phyloP scores from a whole-genome alignment of 1,284 basidiomycete species.

The Stereum hirsutum region DNA sequence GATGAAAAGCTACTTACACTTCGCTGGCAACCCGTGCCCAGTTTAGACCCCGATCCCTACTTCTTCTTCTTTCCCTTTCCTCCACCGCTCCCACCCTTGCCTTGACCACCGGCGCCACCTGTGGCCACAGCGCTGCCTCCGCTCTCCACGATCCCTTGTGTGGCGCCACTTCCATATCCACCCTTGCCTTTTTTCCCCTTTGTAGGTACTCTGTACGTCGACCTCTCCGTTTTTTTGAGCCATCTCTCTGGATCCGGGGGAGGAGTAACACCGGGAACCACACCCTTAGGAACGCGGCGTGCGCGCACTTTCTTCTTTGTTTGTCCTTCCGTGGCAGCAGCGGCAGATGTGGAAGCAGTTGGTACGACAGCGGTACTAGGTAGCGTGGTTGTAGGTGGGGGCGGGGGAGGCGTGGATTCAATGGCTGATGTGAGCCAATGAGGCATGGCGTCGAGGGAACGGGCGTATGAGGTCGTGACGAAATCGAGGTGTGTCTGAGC shows the following conservation, averaged over 20 bases:
- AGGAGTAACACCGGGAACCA: conserved; percentile 66
- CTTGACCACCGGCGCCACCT: conserved; percentile 17
- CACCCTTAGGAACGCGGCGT: conserved; percentile 62
- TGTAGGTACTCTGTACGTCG: conserved; percentile 37
- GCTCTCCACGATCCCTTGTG: conserved; percentile 45
- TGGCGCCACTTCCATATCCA: conserved; percentile 53
- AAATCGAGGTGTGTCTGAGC: conserved; percentile 77
- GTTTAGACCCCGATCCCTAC: conserved; percentile 14
- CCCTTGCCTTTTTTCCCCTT: conserved; percentile 41
- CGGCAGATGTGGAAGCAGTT: conserved; percentile 20
- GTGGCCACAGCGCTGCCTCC: conserved; percentile 8
- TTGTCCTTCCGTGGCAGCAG: conserved; percentile 16
- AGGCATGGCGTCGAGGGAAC: conserved; percentile 50
- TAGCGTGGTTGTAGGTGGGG: conserved; percentile 25
- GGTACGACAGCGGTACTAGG: conserved; percentile 12
- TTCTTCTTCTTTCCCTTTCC: conserved; percentile 46
- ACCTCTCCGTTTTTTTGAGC: conserved; percentile 73
- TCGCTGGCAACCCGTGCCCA: too few species aligned
- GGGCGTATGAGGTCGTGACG: conserved; percentile 60
- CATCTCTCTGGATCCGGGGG: conserved; percentile 74
- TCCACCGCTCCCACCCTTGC: conserved; percentile 24
- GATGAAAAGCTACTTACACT: too few species aligned
- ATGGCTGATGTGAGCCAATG: conserved; percentile 39
- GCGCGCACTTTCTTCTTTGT: conserved; percentile 36
- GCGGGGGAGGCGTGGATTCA: conserved; percentile 51